These are phyloP conservation scores for Apiospora sp. DNA, from an alignment of 2,329 filamentous ascomycete species.

Conservation along the genomic window DNA sequence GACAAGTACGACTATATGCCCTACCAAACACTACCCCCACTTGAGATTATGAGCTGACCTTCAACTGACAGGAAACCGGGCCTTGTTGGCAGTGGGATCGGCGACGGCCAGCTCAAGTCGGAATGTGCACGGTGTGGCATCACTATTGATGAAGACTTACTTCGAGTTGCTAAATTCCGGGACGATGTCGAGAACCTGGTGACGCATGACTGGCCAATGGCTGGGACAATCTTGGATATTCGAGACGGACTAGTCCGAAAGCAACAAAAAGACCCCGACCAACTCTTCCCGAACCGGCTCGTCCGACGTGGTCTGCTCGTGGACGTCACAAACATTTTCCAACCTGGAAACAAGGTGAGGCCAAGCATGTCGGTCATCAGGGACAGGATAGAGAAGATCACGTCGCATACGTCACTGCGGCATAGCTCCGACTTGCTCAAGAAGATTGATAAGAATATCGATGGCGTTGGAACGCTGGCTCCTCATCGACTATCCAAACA, in stretches of 20 bases:
- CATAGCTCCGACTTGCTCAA: slow-evolving; percentile 39
- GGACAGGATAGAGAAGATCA: slow-evolving; percentile 54
- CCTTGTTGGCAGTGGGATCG: slow-evolving; percentile 60
- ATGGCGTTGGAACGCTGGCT: slow-evolving; percentile 28
- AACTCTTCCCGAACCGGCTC: slow-evolving; percentile 63
- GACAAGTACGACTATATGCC: not conserved
- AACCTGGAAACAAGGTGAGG: slow-evolving; percentile 21
- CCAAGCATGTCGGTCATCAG: slow-evolving; percentile 51
- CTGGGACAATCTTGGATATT: slow-evolving; percentile 68
- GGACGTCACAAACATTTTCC: slow-evolving; percentile 22
- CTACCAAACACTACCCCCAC: not conserved
- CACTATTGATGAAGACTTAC: slow-evolving; percentile 60
- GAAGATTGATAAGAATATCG: slow-evolving; percentile 43
- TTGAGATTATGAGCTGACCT: not conserved
- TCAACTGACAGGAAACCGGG: slow-evolving; percentile 36
- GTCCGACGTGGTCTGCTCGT: slow-evolving; percentile 24
- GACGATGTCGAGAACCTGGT: slow-evolving; percentile 59
- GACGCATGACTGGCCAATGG: slow-evolving; percentile 59
- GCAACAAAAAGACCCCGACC: slow-evolving; percentile 33
- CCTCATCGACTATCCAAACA: slow-evolving; percentile 31
- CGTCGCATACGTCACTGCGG: slow-evolving; percentile 37
- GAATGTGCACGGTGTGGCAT: slow-evolving; percentile 59
- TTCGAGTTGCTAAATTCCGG: slow-evolving; percentile 66
- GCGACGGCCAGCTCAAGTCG: slow-evolving; percentile 59
- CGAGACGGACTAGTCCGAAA: slow-evolving; percentile 55